Conservation (phyloP, 768 basidiomycete species). For the Galerina sulciceps region DNA sequence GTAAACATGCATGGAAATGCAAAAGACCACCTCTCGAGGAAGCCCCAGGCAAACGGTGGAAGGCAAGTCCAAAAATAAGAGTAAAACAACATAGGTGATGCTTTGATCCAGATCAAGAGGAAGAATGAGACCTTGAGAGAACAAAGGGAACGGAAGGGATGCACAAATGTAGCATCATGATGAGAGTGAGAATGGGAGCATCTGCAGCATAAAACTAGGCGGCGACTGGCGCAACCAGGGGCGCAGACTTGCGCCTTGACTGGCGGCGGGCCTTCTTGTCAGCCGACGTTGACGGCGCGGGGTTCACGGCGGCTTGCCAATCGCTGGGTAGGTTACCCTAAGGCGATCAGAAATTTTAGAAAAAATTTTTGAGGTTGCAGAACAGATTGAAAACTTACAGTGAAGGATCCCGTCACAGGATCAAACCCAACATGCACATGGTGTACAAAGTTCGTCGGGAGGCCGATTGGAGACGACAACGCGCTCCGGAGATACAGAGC, state of each 20-base stretch:
- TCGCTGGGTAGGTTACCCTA: conserved; percentile 19
- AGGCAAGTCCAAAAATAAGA: too few relatives aligned
- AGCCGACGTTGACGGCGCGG: background rate
- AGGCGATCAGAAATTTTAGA: background rate
- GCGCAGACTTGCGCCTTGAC: conserved; percentile 21
- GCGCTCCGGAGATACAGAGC: conserved; percentile 32
- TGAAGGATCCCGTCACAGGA: conserved; percentile 31
- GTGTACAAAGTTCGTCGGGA: conserved; percentile 36
- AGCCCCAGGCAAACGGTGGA: background rate
- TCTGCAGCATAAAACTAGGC: background rate
- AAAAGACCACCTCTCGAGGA: background rate
- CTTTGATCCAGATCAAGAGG: too few relatives aligned
- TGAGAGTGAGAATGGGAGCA: background rate
- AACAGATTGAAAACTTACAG: conserved; percentile 15
- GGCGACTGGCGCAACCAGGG: conserved; percentile 10
- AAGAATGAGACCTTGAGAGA: background rate
- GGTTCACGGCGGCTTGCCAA: conserved; percentile 18
- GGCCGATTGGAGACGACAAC: conserved; percentile 30
- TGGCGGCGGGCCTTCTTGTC: conserved; percentile 20
- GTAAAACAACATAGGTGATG: too few relatives aligned
- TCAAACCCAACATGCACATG: conserved; percentile 37
- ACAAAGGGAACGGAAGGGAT: background rate
- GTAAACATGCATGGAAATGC: background rate
- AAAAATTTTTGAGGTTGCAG: background rate
- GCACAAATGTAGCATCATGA: background rate